Percentiles rank a stretch among this genome's conserved stretches.
Evolutionary conservation across 2,329 filamentous ascomycete genomes (phyloP).

Genomic region (Chaetomium sp.): DNA sequence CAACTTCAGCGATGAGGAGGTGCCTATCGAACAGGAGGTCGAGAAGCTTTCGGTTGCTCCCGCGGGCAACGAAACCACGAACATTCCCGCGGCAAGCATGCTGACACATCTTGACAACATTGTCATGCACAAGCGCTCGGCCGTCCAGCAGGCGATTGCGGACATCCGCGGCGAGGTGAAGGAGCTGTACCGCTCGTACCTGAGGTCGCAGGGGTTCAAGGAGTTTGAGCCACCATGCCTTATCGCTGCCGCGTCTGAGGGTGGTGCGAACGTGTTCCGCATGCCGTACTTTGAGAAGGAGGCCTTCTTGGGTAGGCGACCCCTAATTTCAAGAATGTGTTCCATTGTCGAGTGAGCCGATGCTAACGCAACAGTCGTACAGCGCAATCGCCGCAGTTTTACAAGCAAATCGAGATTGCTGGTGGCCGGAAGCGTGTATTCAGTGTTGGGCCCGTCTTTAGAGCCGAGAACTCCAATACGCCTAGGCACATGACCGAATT

Average conservation of each 20-base stretch:
- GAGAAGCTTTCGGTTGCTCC: constrained; percentile 31
- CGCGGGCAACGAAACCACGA: constrained; percentile 27
- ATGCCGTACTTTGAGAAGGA: constrained; percentile 83
- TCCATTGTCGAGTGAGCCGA: background rate
- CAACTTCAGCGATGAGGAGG: constrained; percentile 54
- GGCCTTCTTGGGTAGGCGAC: constrained; percentile 67
- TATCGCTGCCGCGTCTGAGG: constrained; percentile 84
- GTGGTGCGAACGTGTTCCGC: constrained; percentile 85
- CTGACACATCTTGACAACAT: constrained; percentile 85
- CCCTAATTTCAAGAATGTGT: too few species aligned
- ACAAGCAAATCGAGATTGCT: constrained; percentile 82
- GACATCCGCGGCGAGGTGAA: constrained; percentile 40
- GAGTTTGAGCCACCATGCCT: constrained; percentile 87
- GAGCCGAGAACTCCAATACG: constrained; percentile 81
- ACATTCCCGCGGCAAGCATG: constrained; percentile 68
- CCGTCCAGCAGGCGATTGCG: constrained; percentile 80
- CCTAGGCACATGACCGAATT: constrained; percentile 80
- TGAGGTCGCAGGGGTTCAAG: constrained; percentile 66
- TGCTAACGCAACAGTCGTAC: background rate
- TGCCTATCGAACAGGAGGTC: constrained; percentile 28
- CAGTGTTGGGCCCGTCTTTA: constrained; percentile 74
- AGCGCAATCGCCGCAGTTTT: constrained; percentile 60
- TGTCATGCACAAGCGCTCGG: constrained; percentile 84
- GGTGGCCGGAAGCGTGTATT: constrained; percentile 71
- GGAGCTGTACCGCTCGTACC: constrained; percentile 48